Conservation (phyloP, 306 rosid species). For the Pterocarpus macrocarpus region DNA sequence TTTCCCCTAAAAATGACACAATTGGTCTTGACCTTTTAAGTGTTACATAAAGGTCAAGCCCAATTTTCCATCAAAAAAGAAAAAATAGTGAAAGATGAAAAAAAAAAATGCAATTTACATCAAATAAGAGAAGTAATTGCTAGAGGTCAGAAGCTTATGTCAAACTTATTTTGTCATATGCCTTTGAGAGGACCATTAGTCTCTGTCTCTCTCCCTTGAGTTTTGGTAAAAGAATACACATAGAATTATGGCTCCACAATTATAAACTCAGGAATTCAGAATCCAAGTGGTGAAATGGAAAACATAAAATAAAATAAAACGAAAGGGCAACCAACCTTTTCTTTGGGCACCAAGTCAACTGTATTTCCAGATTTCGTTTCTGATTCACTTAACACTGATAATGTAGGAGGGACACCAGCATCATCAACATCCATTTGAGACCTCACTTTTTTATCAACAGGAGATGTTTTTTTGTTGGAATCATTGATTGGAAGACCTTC, state of each 20-base stretch:
- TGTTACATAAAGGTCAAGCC: conserved; percentile 34
- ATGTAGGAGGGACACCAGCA: conserved; percentile 47
- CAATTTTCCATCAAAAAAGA: conserved; percentile 27
- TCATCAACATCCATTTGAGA: conserved; percentile 53
- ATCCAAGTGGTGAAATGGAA: too few relatives aligned
- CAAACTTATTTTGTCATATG: conserved; percentile 16
- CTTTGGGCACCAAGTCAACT: conserved; percentile 49
- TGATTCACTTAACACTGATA: conserved; percentile 50
- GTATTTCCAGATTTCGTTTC: conserved; percentile 47
- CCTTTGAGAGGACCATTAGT: conserved; percentile 16
- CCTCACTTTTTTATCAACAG: conserved; percentile 41
- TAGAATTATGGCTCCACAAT: conserved; percentile 20
- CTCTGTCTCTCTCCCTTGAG: neutral
- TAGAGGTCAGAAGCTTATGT: conserved; percentile 9
- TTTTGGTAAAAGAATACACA: conserved; percentile 31
- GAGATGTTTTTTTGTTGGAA: conserved; percentile 48
- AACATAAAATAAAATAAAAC: neutral
- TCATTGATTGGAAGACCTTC: conserved; percentile 47
- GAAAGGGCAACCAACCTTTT: conserved; percentile 61
- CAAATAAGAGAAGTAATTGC: conserved; percentile 15
- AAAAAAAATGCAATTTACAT: neutral
- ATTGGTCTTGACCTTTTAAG: conserved; percentile 17
- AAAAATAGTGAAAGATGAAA: conserved; percentile 30
- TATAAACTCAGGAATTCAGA: neutral
- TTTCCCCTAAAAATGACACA: conserved; percentile 29